Conservation (phyloP, 805 yeast species). For the Soucietia sequanensis region DNA sequence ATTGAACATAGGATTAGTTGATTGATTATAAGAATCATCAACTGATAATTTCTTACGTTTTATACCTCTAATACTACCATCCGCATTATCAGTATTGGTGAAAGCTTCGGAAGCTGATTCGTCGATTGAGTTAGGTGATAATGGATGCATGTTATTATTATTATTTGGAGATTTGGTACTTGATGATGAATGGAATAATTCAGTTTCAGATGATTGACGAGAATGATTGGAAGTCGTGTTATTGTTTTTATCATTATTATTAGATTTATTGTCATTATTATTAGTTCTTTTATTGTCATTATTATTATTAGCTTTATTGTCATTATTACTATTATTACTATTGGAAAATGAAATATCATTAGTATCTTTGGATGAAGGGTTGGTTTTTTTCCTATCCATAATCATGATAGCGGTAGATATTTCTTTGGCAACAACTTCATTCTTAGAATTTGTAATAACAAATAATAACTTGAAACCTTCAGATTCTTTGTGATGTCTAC, state of each 20-base stretch:
- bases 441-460: conserved; percentile 59
- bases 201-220: conserved; percentile 4
- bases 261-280: no score
- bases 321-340: conserved; percentile 9
- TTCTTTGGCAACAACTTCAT: conserved; percentile 67
- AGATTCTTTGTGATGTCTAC: conserved; percentile 91
- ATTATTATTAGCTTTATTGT: no score
- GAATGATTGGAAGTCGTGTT: no score
- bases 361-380: conserved; percentile 16
- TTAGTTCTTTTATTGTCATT: no score
- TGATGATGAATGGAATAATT: conserved; percentile 3
- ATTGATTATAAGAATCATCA: conserved; percentile 39
- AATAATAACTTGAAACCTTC: conserved; percentile 77
- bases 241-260: no score
- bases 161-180: conserved; percentile 2
- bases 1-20: conserved; percentile 38
- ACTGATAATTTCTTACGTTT: conserved; percentile 50
- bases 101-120: conserved; percentile 57
- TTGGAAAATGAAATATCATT: conserved; percentile 3
- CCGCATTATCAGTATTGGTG: conserved; percentile 35
- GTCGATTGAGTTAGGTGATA: conserved; percentile 64
- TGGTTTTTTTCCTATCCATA: conserved; percentile 86
- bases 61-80: conserved; percentile 35
- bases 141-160: conserved; percentile 31
- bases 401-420: conserved; percentile 78